These are phyloP conservation scores for Chaetomium sp. DNA, from an alignment of 2,329 filamentous ascomycete species.

Conservation along the genomic window DNA sequence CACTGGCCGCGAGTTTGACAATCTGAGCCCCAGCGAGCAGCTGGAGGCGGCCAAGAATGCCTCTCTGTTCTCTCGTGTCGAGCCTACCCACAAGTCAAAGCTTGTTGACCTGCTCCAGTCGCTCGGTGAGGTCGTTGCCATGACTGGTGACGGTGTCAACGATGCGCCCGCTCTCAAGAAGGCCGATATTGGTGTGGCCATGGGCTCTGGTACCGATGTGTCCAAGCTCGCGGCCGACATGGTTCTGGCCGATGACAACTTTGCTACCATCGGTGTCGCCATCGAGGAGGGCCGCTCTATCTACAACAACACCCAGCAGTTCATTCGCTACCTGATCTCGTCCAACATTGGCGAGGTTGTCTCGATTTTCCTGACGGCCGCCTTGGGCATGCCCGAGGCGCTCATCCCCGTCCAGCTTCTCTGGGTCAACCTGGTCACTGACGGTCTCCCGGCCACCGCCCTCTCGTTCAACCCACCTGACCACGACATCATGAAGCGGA, in stretches of 20 bases:
- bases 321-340: constrained; percentile 98
- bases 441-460: constrained; percentile 93
- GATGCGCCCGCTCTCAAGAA: constrained; percentile 98
- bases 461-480: constrained; percentile 98
- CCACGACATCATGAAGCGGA: constrained; percentile 93
- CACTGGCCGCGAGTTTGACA: constrained; percentile 93
- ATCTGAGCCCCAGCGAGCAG: constrained; percentile 75
- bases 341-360: constrained; percentile 99
- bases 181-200: constrained; percentile 97
- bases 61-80: constrained; percentile 92
- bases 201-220: constrained; percentile 97
- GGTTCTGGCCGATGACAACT: constrained; percentile 98
- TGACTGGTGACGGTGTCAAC: constrained; percentile 99
- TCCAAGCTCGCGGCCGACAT: constrained; percentile 96
- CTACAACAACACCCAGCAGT: constrained; percentile 99
- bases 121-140: constrained; percentile 90
- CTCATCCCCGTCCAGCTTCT: constrained; percentile 95
- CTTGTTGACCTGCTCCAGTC: constrained; percentile 95
- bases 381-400: constrained; percentile 95
- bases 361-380: constrained; percentile 96
- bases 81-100: constrained; percentile 96
- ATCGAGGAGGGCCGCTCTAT: constrained; percentile 97
- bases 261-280: constrained; percentile 93
- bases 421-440: constrained; percentile 98
- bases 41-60: constrained; percentile 81